Conservation (phyloP, 2,329 filamentous ascomycete species). For the Arthrinium phaeospermum region DNA sequence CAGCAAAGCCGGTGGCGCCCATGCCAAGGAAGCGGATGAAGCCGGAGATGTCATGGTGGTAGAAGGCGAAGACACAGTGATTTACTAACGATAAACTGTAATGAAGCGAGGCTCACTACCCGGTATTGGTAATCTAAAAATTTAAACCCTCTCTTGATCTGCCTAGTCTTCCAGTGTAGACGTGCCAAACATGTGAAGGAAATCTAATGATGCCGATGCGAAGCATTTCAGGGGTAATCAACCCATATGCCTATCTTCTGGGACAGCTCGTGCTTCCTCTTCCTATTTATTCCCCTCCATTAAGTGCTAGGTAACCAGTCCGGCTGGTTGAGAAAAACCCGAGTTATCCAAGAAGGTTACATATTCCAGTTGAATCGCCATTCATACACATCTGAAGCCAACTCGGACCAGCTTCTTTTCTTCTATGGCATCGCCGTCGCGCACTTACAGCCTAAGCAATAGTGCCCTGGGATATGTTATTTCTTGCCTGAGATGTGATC, state of each 20-base stretch:
- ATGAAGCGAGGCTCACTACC: neutral
- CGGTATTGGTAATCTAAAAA: neutral
- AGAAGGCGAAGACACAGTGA: conserved; percentile 88
- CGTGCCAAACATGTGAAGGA: neutral
- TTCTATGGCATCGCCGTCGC: neutral
- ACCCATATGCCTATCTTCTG: neutral
- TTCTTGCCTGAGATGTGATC: neutral
- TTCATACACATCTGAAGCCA: neutral
- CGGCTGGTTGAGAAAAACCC: neutral
- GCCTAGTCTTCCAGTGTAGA: neutral
- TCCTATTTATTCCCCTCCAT: neutral
- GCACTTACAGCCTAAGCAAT: neutral
- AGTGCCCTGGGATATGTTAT: neutral
- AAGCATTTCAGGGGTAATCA: neutral
- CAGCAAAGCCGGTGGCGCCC: conserved; percentile 32
- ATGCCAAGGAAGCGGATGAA: conserved; percentile 62
- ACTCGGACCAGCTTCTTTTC: neutral
- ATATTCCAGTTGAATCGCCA: neutral
- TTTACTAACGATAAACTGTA: conserved; percentile 68
- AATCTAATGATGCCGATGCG: neutral
- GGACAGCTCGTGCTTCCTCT: neutral
- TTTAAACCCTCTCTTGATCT: neutral
- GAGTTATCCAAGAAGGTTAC: too few relatives aligned
- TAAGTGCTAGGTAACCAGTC: too few relatives aligned
- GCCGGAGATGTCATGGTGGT: conserved; percentile 80